These are phyloP conservation scores for Paramecium tetraurelia DNA, from an alignment of 73 alveolate species.

Conservation along the genomic window DNA sequence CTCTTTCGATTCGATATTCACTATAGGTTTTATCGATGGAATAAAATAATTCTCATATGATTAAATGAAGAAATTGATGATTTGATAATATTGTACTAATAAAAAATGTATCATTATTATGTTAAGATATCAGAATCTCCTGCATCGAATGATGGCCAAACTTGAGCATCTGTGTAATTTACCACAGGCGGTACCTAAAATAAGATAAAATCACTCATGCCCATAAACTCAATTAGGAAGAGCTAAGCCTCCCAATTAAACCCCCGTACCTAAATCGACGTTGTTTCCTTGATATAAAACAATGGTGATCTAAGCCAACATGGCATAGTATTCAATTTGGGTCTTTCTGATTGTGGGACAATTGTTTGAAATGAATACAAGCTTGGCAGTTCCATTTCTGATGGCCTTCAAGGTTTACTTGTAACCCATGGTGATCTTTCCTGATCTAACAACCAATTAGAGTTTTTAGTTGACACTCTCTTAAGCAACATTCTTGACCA, in stretches of 20 bases:
- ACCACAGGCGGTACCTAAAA: slow-evolving; percentile 91
- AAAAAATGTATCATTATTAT: background rate
- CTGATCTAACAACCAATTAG: slow-evolving; percentile 95
- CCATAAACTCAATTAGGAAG: slow-evolving; percentile 2
- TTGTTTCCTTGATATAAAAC: slow-evolving; percentile 92
- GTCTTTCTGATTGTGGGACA: slow-evolving; percentile 98
- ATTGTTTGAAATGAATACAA: slow-evolving; percentile 93
- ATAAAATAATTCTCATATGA: background rate
- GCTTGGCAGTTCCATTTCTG: slow-evolving; percentile 90
- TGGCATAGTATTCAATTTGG: slow-evolving; percentile 96
- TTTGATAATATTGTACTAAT: background rate
- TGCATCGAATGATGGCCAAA: slow-evolving; percentile 86
- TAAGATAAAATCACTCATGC: slow-evolving; percentile 53
- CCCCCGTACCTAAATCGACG: slow-evolving; percentile 80
- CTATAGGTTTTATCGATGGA: too few relatives aligned
- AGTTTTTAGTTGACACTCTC: slow-evolving; percentile 94
- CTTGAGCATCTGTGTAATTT: slow-evolving; percentile 93
- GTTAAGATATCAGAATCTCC: slow-evolving; percentile 86
- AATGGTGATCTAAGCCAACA: slow-evolving; percentile 80
- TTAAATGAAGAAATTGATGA: background rate
- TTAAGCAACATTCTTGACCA: slow-evolving; percentile 72
- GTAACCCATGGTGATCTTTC: slow-evolving; percentile 95
- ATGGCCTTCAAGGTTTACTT: slow-evolving; percentile 94
- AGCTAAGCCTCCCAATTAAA: slow-evolving; percentile 47
- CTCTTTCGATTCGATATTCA: background rate